Base-by-base conservation (phyloP, 768 basidiomycete genomes). In the Asterophora lycoperdoides region DNA sequence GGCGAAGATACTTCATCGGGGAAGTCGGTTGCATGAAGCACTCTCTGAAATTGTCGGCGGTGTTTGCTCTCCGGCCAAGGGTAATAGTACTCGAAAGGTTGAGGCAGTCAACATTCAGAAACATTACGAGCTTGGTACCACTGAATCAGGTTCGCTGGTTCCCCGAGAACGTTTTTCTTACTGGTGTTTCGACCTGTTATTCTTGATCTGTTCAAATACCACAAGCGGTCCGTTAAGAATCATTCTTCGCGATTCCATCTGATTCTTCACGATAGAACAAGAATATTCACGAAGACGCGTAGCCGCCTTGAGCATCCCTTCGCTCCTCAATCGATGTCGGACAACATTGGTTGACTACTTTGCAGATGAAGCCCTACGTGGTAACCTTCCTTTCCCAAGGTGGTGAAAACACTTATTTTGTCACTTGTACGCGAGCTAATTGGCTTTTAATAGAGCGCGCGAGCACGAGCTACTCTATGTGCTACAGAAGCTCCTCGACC, bases 381-480 rank as follows among this genome's bases (percentile, higher is more conserved):
- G 94, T 1, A 80, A 78, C 51, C 71, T 94, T 50, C 95, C 95
- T 1, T 94, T 96, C 67, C 83, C 90, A 36, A 79, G 92, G 90
- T 89, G 30, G 10, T 23, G 41, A 19, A 35, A 10, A 11, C 1
- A n/a, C 11, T 17, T 28, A 35, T 28, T 13, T 14, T 37, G 11
- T 13, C 20, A 11, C 17, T n/a, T 19, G 39, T 17, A 47, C 38
- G 30, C 28, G 14, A 32, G 36, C 26, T 44, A 18, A 37, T 37
- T 33, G 49, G 39, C 30, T 17, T 28, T n/a, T n/a, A n/a, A 0
- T 35, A 93, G 93, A 46, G 79, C 82, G 1, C 78, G 91, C 19
- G 93, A 97, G 64, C 92, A 95, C 57, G 95, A 97, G 57, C 61
- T 98, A 11, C 63, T 94, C 1, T 95, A 93, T 60, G 78, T 93